Conservation (phyloP, 2,329 filamentous ascomycete genomes). For the Macrophomina phaseolina region DNA sequence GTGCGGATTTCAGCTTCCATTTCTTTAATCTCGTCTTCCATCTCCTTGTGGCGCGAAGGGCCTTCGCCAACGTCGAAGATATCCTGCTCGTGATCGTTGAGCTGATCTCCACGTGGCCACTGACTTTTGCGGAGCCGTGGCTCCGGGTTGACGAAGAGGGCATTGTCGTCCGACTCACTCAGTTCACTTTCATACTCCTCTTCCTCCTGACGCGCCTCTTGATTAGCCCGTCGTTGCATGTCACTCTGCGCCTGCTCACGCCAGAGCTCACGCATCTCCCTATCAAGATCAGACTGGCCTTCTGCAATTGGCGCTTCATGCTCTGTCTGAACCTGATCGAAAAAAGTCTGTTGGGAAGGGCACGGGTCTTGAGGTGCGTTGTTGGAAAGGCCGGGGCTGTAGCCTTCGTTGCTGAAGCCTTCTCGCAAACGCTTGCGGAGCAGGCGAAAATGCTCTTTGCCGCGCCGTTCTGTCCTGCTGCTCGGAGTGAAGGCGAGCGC, state of each 20-base stretch:
- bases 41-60: neutral
- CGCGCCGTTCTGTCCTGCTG: neutral
- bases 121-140: neutral
- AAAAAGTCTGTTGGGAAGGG: neutral
- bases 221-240: slow-evolving; percentile 1
- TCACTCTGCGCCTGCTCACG: slow-evolving; percentile 10
- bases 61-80: neutral
- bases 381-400: neutral
- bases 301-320: too few species aligned
- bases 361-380: neutral
- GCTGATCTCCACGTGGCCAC: neutral
- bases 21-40: neutral
- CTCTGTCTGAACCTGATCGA: slow-evolving; percentile 26
- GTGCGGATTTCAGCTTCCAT: neutral
- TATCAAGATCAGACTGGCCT: too few species aligned
- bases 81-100: neutral
- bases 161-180: neutral
- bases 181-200: neutral
- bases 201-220: slow-evolving; percentile 24
- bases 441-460: neutral
- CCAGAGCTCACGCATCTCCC: neutral
- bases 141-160: neutral
- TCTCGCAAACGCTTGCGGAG: neutral
- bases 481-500: neutral
- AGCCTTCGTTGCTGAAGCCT: neutral